A percentile compares a stretch with the other conserved stretches of the same genome.
Conservation (phyloP, 805 yeast species). For the Metschnikowia borealis region DNA sequence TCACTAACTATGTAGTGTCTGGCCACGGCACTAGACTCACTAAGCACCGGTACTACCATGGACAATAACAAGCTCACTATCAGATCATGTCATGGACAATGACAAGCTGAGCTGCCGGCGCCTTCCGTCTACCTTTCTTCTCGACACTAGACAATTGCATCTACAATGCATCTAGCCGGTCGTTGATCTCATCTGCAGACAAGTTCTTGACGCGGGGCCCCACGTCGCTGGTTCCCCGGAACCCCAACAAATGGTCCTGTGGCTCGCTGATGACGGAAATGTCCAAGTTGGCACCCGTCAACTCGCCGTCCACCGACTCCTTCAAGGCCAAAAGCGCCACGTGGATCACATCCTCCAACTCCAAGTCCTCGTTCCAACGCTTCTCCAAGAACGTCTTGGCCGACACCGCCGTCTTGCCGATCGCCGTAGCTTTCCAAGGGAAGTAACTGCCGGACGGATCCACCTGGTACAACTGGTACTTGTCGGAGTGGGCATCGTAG, state of each 20-base stretch:
- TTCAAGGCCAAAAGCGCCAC: slow-evolving; percentile 90
- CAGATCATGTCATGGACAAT: no score
- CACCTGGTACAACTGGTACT: slow-evolving; percentile 84
- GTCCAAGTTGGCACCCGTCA: slow-evolving; percentile 94
- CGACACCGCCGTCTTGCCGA: slow-evolving; percentile 93
- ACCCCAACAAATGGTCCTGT: slow-evolving; percentile 76
- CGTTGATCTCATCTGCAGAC: slow-evolving; percentile 88
- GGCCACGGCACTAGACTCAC: no score
- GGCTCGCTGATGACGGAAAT: slow-evolving; percentile 83
- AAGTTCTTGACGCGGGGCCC: slow-evolving; percentile 91
- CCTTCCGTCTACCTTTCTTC: not conserved
- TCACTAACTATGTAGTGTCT: no score
- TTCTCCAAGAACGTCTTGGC: slow-evolving; percentile 97
- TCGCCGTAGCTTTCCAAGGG: slow-evolving; percentile 99
- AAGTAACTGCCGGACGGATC: slow-evolving; percentile 97
- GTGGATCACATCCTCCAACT: slow-evolving; percentile 96
- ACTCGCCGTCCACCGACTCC: slow-evolving; percentile 96
- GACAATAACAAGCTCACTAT: no score
- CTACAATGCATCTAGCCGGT: slow-evolving; percentile 84
- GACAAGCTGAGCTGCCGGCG: no score
- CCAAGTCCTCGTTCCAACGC: slow-evolving; percentile 97
- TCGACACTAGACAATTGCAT: not conserved
- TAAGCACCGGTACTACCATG: no score
- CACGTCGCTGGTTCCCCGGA: slow-evolving; percentile 70
- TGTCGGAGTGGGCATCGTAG: slow-evolving; percentile 68